Conservation (phyloP, 306 rosid species). For the Trifolium pratense region DNA sequence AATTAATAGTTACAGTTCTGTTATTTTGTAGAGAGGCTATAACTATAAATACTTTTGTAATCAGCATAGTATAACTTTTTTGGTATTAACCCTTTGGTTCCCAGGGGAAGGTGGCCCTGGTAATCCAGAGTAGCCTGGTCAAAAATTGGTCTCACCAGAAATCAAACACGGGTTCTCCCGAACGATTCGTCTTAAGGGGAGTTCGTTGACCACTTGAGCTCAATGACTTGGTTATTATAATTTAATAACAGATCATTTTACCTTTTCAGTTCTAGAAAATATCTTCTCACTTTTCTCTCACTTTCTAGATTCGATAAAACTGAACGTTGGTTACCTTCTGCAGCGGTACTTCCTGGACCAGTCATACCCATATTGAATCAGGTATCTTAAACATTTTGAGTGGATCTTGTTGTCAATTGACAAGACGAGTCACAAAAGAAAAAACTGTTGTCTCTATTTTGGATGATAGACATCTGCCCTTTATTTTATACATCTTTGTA, state of each 20-base stretch:
- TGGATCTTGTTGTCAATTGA: slow-evolving; percentile 32
- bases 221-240: background rate
- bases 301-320: slow-evolving; percentile 29
- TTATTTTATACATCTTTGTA: slow-evolving; percentile 14
- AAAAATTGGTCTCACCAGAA: too few relatives aligned
- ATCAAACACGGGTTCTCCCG: too few relatives aligned
- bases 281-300: slow-evolving; percentile 1
- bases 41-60: background rate
- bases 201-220: too few relatives aligned
- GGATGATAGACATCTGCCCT: background rate
- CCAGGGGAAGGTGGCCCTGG: too few relatives aligned
- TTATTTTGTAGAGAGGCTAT: slow-evolving; percentile 2
- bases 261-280: background rate
- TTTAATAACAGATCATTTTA: background rate
- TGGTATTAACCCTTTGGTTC: too few relatives aligned
- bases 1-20: background rate
- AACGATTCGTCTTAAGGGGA: too few relatives aligned
- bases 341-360: slow-evolving; percentile 98
- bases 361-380: slow-evolving; percentile 90
- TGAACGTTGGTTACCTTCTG: slow-evolving; percentile 63
- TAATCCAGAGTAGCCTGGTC: too few relatives aligned
- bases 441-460: slow-evolving; percentile 34
- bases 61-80: background rate
- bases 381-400: slow-evolving; percentile 58
- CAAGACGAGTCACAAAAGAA: slow-evolving; percentile 22